Base-by-base conservation (phyloP, 805 yeast genomes). In the Candida chauliodis region DNA sequence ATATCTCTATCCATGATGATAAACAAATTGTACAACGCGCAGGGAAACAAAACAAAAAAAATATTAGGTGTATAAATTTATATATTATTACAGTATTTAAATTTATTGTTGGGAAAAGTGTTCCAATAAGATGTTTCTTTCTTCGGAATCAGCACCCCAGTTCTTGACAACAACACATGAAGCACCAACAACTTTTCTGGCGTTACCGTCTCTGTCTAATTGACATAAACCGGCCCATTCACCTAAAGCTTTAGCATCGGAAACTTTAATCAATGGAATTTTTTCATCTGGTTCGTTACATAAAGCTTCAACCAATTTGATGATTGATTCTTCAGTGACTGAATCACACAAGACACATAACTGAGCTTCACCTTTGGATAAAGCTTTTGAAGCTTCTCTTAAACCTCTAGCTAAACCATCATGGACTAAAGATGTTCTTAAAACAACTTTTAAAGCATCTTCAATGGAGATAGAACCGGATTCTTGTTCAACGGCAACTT, bases 171-270 rank as follows among this genome's bases (percentile, higher is more conserved):
- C 99, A 69, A 91, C 97, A 76, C 95, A 91, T 62, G 98, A 90
- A 75, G 96, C 95, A 78, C 99, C 99, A 71, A 93, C 99, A 63
- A 93, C 98, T 88, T 93, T 93, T 82, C 97, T 89, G 77, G 98
- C 96, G 81, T 91, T 89, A 78, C 99, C 99, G 65, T 93, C 98
- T 78, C 96, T 88, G 95, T 93, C 98, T 65, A 91, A 83, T 78
- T 89, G 88, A 80, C 96, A 93, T 61, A 93, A 81, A 85, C 99
- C 99, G 66, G 98, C 98, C 99, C 99, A 93, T 81, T 93, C 98
- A 82, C 99, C 99, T 70, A 93, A 83, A 79, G 88, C 86, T 84
- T 93, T 93, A 69, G 98, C 96, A 70, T 93, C 99, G 61, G 98
- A 86, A 61, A 93, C 98, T 85, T 93, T 93, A 84, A 93, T 85